Conservation (phyloP, 768 basidiomycete genomes). For the Hypsizygus marmoreus region DNA sequence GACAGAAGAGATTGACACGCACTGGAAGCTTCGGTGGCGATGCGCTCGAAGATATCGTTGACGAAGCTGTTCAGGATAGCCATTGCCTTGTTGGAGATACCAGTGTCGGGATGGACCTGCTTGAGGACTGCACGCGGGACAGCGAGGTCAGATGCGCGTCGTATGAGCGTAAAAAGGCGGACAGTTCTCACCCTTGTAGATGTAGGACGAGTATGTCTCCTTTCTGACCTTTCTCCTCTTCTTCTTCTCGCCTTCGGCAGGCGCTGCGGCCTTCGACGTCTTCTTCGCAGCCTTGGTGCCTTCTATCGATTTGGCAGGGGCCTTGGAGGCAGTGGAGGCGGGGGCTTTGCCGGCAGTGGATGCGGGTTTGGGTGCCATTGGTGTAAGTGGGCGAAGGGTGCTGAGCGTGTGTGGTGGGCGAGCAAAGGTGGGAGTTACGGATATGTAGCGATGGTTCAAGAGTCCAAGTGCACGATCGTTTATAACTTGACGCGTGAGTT, state of each 20-base stretch:
- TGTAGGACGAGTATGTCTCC: slow-evolving; percentile 94
- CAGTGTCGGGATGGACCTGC: slow-evolving; percentile 97
- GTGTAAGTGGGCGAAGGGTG: slow-evolving; percentile 4
- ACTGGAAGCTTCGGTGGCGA: slow-evolving; percentile 90
- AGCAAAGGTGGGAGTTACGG: slow-evolving; percentile 34
- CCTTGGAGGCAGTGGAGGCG: slow-evolving; percentile 69
- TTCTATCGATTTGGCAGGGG: slow-evolving; percentile 66
- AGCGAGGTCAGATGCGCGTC: neutral
- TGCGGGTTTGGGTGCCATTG: slow-evolving; percentile 81
- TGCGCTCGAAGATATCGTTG: slow-evolving; percentile 93
- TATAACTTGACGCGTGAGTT: slow-evolving; percentile 49
- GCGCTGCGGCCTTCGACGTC: slow-evolving; percentile 56
- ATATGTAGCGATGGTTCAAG: slow-evolving; percentile 22
- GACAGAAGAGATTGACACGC: slow-evolving; percentile 22
- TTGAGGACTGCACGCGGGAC: slow-evolving; percentile 70
- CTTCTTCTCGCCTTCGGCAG: slow-evolving; percentile 80
- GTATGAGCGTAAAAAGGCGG: neutral
- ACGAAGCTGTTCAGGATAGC: slow-evolving; percentile 91
- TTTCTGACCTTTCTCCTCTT: slow-evolving; percentile 85
- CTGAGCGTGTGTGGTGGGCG: slow-evolving; percentile 9
- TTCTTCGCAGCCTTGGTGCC: slow-evolving; percentile 79
- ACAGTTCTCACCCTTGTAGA: slow-evolving; percentile 75
- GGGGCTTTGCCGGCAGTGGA: slow-evolving; percentile 83
- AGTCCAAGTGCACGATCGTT: slow-evolving; percentile 19
- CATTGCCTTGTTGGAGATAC: slow-evolving; percentile 98